Conservation (phyloP, 352 stramenopile species). For the Globisporangium alternatum region DNA sequence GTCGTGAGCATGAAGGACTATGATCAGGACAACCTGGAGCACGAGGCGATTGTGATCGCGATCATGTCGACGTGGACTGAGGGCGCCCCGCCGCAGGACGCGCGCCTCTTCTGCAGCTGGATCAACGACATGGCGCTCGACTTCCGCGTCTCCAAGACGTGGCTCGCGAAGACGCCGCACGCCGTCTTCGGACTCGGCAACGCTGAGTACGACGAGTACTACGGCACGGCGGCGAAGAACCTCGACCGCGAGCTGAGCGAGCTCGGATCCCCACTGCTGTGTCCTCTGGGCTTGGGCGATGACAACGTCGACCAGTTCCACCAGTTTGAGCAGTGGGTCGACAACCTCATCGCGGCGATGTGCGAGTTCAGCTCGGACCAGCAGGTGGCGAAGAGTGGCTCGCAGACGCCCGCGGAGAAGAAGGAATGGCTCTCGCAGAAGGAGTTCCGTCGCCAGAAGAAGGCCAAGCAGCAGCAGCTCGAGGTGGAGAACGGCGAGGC, state of each 20-base stretch:
- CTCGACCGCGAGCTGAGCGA: constrained; percentile 56
- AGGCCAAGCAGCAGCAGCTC: constrained; percentile 57
- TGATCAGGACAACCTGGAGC: constrained; percentile 88
- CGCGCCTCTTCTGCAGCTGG: constrained; percentile 80
- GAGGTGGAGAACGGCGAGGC: constrained; percentile 48
- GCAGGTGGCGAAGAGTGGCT: constrained; percentile 14
- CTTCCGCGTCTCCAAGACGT: constrained; percentile 86
- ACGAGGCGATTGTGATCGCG: constrained; percentile 78
- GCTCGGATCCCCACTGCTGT: constrained; percentile 64
- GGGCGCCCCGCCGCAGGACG: constrained; percentile 70
- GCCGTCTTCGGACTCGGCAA: constrained; percentile 87
- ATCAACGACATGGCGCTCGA: constrained; percentile 87
- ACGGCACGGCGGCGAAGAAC: constrained; percentile 76
- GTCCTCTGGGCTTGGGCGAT: constrained; percentile 64
- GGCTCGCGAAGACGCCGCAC: constrained; percentile 67
- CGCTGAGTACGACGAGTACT: constrained; percentile 87
- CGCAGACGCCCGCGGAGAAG: constrained; percentile 15
- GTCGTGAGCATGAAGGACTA: constrained; percentile 89
- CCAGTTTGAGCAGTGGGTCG: constrained; percentile 81
- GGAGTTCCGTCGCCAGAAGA: constrained; percentile 82
- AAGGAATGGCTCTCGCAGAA: constrained; percentile 78
- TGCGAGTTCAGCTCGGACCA: constrained; percentile 67
- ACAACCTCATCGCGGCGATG: constrained; percentile 75
- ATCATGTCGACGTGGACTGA: constrained; percentile 87
- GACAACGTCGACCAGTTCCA: constrained; percentile 82